A percentile compares a stretch with the other conserved stretches of the same genome.
Conservation (phyloP, 208 protist genomes). For the Leishmania major region DNA sequence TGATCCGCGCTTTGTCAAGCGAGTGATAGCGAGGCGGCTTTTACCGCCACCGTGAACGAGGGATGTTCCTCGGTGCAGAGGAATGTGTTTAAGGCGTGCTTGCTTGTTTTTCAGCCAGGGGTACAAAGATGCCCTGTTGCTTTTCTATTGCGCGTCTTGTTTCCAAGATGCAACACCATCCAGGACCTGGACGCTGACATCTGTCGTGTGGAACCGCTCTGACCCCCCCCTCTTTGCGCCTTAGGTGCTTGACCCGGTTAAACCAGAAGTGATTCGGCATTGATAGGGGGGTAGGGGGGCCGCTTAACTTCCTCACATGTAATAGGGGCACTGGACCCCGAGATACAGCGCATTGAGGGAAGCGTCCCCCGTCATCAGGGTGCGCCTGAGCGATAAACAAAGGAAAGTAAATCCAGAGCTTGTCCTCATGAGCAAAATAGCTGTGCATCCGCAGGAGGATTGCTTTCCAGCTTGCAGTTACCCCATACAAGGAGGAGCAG, state of each 20-base stretch:
- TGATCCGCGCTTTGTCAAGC: neutral
- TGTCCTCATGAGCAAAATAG: neutral
- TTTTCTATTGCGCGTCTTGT: neutral
- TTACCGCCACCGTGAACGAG: neutral
- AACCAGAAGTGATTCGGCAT: neutral
- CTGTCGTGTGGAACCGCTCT: neutral
- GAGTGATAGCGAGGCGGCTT: neutral
- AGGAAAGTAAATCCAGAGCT: neutral
- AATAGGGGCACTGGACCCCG: neutral
- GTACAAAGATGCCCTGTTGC: neutral
- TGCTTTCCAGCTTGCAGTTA: neutral
- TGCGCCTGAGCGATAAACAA: neutral
- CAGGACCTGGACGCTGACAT: neutral
- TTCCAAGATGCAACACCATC: neutral
- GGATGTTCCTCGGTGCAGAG: neutral
- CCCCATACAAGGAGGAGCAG: neutral
- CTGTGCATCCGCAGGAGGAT: neutral
- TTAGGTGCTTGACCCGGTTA: neutral
- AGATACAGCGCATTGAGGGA: neutral
- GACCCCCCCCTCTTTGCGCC: neutral
- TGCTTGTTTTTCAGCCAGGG: neutral
- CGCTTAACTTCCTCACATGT: neutral
- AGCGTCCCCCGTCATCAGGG: neutral
- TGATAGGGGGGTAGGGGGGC: neutral
- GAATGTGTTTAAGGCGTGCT: neutral